Conservation (phyloP, 2,329 filamentous ascomycete genomes). For the Aureobasidium uvarum region DNA sequence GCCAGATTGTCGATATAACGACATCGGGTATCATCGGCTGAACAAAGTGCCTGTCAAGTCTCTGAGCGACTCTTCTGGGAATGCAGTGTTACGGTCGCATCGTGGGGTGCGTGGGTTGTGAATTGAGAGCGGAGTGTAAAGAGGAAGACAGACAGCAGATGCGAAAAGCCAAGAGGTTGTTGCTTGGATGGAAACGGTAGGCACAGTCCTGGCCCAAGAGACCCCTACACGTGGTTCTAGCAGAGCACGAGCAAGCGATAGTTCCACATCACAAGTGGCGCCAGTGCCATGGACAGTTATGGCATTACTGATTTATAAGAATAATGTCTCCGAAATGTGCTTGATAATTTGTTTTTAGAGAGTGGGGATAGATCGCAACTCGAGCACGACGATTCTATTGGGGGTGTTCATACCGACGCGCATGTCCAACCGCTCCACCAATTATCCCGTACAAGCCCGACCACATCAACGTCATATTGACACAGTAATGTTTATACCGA, state of each 20-base stretch:
- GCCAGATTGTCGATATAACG: slow-evolving; percentile 8
- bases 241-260: neutral
- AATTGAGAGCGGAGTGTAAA: neutral
- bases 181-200: neutral
- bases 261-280: neutral
- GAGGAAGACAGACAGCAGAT: neutral
- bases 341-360: neutral
- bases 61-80: slow-evolving; percentile 4
- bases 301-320: neutral
- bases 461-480: slow-evolving; percentile 14
- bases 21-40: slow-evolving; percentile 4
- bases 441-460: neutral
- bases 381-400: neutral
- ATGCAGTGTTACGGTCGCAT: neutral
- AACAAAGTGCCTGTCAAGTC: slow-evolving; percentile 13
- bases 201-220: neutral
- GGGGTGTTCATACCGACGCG: slow-evolving; percentile 11
- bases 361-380: neutral
- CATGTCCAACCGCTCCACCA: slow-evolving; percentile 2
- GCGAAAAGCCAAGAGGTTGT: neutral
- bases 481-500: neutral
- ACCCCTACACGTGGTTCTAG: neutral
- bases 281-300: neutral
- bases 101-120: neutral
- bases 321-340: neutral